Evolutionary conservation across 495 filamentous ascomycete genomes (phyloP), one percentile per base, ranked within the genome.

Genomic region (Neurospora tetrasperma): DNA sequence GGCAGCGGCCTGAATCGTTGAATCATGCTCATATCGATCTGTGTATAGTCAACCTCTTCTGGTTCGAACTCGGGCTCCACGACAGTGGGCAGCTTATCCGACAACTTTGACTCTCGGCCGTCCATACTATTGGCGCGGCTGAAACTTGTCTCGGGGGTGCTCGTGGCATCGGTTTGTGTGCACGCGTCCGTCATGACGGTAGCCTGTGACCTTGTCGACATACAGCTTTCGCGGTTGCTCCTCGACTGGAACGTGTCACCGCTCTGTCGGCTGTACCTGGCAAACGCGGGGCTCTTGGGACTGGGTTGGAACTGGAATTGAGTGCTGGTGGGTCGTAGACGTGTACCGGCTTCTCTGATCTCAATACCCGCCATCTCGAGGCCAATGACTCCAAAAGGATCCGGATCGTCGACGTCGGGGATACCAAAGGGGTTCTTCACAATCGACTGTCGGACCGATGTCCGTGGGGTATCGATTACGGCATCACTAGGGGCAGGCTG

Each of bases 361-460:
- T 94, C 91, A 68, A 97, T 84, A 10, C 94, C 94, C 76, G 91
- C 90, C 75, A 91, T 89, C 80, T 96, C 91, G 46, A 97, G 82
- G 40, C 94, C 93, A 40, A 92, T 88, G 27, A 97, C 92, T 23
- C 94, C 94, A 78, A 91, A 97, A 16, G 94, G 94, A 79, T 97
- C 94, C 39, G 94, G 93, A 72, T 93, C 91, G 62, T 93, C 91
- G 4, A 83, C 79, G 59, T 90, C 89, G 4, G 94, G 94, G 18
- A 97, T 83, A 4, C 94, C 93, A 79, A 97, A 97, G 8, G 82
- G 76, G 27, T 80, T 78, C 14, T 78, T 79, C 2, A 77, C 54
- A 69, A 82, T 75, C 31, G 14, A 71, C 39, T 5, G 78, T 72
- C 77, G 44, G 74, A 74, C 54, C 54, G 74, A 77, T 72, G 71